Conservation (phyloP, 768 basidiomycete species). For the Tephrocybe sp. region DNA sequence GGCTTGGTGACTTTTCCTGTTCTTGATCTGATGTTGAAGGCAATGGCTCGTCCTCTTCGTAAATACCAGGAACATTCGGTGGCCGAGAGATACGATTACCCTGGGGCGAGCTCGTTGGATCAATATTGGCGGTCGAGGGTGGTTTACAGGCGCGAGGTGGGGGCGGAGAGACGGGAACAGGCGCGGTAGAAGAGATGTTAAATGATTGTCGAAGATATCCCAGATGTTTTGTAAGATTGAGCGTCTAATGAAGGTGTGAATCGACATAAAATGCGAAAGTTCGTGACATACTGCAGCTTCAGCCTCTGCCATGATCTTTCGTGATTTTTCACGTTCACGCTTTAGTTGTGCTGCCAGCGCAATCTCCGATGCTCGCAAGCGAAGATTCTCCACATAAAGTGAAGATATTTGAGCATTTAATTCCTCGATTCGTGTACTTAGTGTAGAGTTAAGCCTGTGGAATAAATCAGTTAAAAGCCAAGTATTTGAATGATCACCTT, state of each 20-base stretch:
- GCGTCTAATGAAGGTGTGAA: constrained; percentile 38
- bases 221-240: constrained; percentile 63
- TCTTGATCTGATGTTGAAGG: constrained; percentile 43
- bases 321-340: constrained; percentile 75
- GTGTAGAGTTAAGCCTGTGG: constrained; percentile 75
- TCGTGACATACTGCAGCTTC: constrained; percentile 60
- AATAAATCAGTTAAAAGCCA: background rate
- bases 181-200: constrained; percentile 33
- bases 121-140: constrained; percentile 32
- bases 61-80: constrained; percentile 64
- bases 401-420: constrained; percentile 79
- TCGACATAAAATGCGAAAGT: constrained; percentile 11
- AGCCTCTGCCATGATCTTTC: constrained; percentile 67
- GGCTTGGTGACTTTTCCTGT: constrained; percentile 32
- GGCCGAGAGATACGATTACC: constrained; percentile 58
- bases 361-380: constrained; percentile 78
- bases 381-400: constrained; percentile 81
- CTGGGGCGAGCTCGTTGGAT: constrained; percentile 38
- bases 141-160: constrained; percentile 52
- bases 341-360: constrained; percentile 73
- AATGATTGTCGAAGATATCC: constrained; percentile 61
- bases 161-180: constrained; percentile 40
- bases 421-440: constrained; percentile 82
- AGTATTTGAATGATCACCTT: background rate
- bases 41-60: constrained; percentile 62